Percentiles rank a stretch among this genome's conserved stretches.
phyloP scores from a whole-genome alignment of 495 filamentous ascomycete species.

The Hypoxylon intermedium region DNA sequence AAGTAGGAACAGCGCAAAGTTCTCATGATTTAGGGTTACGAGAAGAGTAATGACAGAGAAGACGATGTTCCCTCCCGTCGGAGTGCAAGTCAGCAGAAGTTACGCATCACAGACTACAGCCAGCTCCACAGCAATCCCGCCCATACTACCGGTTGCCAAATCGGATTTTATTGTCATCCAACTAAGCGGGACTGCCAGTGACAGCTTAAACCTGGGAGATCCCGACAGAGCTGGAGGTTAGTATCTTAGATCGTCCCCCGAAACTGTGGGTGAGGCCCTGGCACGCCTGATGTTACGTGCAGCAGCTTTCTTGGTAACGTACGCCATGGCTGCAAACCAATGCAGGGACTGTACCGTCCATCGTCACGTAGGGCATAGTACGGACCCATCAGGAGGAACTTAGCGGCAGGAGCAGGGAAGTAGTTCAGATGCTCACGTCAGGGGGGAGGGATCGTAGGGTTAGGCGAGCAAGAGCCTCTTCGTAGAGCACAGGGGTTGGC shows the following conservation, averaged over 20 bases:
- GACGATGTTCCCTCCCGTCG: conserved; percentile 20
- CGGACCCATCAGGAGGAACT: conserved; percentile 22
- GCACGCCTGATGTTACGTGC: conserved; percentile 34
- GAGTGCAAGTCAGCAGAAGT: conserved; percentile 18
- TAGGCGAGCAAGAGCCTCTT: conserved; percentile 31
- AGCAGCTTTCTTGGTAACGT: conserved; percentile 30
- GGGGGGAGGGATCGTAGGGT: conserved; percentile 31
- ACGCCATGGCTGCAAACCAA: conserved; percentile 37
- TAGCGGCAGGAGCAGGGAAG: conserved; percentile 9
- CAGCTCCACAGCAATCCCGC: conserved; percentile 25
- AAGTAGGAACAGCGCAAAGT: conserved; percentile 13
- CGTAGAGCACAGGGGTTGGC: conserved; percentile 30
- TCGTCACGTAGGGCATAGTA: conserved; percentile 33
- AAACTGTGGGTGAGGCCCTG: conserved; percentile 23
- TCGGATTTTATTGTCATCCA: conserved; percentile 41
- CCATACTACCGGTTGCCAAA: conserved; percentile 33
- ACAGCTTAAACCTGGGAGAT: conserved; percentile 45
- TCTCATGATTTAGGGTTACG: conserved; percentile 23
- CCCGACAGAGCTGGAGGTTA: conserved; percentile 44
- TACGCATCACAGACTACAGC: conserved; percentile 28
- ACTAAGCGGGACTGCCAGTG: conserved; percentile 34
- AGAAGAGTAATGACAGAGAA: conserved; percentile 11
- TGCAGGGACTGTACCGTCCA: conserved; percentile 31
- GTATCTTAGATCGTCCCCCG: conserved; percentile 34
- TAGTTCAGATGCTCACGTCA: conserved; percentile 19